Evolutionary conservation across 805 yeast genomes (phyloP).

Genomic region (Alloascoidea hylecoeti): DNA sequence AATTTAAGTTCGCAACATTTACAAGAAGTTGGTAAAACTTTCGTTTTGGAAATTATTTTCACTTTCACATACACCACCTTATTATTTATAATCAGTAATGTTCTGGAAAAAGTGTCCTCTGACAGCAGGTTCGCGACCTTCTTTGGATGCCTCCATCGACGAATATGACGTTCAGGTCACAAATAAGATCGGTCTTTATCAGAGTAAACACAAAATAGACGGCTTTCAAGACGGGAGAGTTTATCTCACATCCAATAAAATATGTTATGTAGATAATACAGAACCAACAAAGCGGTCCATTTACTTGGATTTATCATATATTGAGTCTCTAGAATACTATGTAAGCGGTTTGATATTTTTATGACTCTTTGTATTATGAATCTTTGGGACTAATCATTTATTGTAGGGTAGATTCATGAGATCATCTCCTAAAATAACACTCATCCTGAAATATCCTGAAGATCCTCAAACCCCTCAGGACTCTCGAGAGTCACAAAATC

Average conservation of each 20-base stretch:
- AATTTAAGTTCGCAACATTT: too few relatives aligned
- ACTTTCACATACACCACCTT: too few relatives aligned
- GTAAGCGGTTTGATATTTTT: constrained; percentile 8
- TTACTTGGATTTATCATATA: constrained; percentile 27
- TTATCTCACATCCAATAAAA: constrained; percentile 59
- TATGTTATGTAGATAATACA: constrained; percentile 56
- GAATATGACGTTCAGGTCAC: constrained; percentile 42
- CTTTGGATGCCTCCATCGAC: constrained; percentile 1
- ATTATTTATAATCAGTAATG: too few relatives aligned
- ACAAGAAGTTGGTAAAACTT: too few relatives aligned
- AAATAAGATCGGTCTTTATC: constrained; percentile 59
- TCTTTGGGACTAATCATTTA: constrained; percentile 15
- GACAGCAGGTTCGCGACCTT: not conserved
- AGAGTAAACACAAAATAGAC: constrained; percentile 44
- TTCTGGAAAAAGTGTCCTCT: constrained; percentile 1
- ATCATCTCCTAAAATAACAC: constrained; percentile 65
- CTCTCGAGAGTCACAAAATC: not conserved
- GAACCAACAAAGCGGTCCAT: constrained; percentile 28
- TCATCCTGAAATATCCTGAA: constrained; percentile 17
- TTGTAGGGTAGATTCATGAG: constrained; percentile 39
- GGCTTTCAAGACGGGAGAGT: constrained; percentile 63
- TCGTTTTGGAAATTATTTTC: too few relatives aligned
- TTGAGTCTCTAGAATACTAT: constrained; percentile 24
- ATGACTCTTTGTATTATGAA: not conserved
- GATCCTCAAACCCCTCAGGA: constrained; percentile 1